Percentiles rank a stretch among this genome's conserved stretches.
phyloP scores from a whole-genome alignment of 768 basidiomycete species.

The Serendipita vermifera region DNA sequence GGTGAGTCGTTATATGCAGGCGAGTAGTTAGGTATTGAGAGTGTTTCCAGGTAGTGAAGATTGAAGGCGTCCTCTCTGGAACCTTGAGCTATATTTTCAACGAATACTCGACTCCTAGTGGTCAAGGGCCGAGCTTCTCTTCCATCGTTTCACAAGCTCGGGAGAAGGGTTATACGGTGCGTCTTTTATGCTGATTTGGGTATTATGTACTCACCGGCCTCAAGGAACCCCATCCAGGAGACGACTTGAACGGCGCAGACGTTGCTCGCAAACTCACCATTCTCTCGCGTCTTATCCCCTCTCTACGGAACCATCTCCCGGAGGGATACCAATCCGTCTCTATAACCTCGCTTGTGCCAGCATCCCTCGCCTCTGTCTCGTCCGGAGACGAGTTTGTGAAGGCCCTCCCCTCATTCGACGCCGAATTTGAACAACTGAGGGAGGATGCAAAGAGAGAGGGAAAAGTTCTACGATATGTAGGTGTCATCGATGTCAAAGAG shows the following conservation, averaged over 20 bases:
- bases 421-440: constrained; percentile 62
- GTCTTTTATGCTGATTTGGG: neutral
- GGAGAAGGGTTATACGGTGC: constrained; percentile 88
- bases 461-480: constrained; percentile 87
- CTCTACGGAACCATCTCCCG: constrained; percentile 40
- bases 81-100: constrained; percentile 99
- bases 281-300: constrained; percentile 64
- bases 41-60: constrained; percentile 54
- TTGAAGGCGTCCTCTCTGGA: constrained; percentile 96
- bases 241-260: constrained; percentile 93
- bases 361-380: constrained; percentile 47
- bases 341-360: constrained; percentile 77
- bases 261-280: constrained; percentile 97
- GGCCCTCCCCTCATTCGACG: constrained; percentile 71
- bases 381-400: constrained; percentile 74
- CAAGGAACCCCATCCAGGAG: constrained; percentile 98
- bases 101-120: constrained; percentile 63
- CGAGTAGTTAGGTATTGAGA: neutral
- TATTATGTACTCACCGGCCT: no score
- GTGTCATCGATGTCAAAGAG: constrained; percentile 71
- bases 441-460: constrained; percentile 62
- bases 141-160: constrained; percentile 79
- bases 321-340: constrained; percentile 68
- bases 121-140: constrained; percentile 67
- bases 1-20: constrained; percentile 29